Base-by-base conservation (phyloP, 225 moss, liverwort and hornwort genomes). In the Bryum argenteum region DNA sequence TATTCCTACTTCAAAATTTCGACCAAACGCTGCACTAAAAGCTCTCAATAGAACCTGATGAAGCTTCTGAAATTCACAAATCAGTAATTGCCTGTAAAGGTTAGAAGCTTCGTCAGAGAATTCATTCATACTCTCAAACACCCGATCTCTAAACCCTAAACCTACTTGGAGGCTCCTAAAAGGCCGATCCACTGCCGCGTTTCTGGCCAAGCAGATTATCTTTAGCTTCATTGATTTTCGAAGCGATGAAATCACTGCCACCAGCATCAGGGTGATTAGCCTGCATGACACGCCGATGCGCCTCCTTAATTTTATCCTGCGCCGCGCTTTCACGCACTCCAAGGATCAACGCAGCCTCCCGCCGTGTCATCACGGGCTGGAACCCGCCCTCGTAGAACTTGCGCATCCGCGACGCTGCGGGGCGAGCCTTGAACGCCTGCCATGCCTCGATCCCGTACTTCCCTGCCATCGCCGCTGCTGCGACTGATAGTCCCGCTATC, bases 181-280 rank as follows among this genome's bases (percentile, higher is more conserved):
- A 96, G 2, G 80, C 87, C 28, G 93, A 96, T 0, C 83, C 93
- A 61, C 90, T 96, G 50, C 93, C 93, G 48, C 87, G 88, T 57
- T 85, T 91, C 79, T 93, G 91, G 22, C 91, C 93, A 23, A 96
- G 77, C 9, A 93, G 75, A 21, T 88, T 90, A 22, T 96, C 96
- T 73, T 96, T 96, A n/a, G 91, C 96, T 73, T 96, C 96, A 65
- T 96, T 96, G 19, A 96, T 84, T 72, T 96, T 96, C 8, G 96
- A 88, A 6, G 96, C 96, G 40, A 96, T 73, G 54, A 90, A 90
- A 62, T 96, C 90, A 66, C 93, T 93, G 10, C 96, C 96, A 15
- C 96, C 96, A 10, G 89, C 89, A 62, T 96, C 96, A 1, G 93
- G 96, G 26, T 96, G 96, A 66, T 96, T 93, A 3, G 96, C 93